These are phyloP conservation scores for Gyromitra esculenta DNA, from an alignment of 2,329 filamentous ascomycete genomes.

Conservation along the genomic window DNA sequence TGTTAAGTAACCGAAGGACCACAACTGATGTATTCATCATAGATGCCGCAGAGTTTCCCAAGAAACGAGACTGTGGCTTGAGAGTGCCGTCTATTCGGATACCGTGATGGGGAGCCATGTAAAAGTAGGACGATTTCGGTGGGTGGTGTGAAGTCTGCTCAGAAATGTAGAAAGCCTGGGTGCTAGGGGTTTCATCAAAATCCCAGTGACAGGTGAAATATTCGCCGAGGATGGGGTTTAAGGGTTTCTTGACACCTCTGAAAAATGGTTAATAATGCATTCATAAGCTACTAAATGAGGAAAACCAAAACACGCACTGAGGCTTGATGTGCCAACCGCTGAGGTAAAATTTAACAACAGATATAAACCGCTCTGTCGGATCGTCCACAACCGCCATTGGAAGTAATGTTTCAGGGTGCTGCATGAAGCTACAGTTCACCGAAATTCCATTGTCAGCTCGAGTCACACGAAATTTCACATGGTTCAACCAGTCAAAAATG, in stretches of 20 bases:
- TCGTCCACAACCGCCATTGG: conserved; percentile 88
- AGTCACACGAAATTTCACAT: conserved; percentile 19
- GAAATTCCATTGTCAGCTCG: conserved; percentile 29
- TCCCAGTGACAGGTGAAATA: conserved; percentile 97
- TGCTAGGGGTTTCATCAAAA: conserved; percentile 73
- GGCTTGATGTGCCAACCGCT: conserved; percentile 99
- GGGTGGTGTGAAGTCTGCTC: conserved; percentile 99
- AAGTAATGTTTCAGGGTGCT: conserved; percentile 93
- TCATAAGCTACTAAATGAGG: conserved; percentile 38
- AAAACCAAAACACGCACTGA: conserved; percentile 67
- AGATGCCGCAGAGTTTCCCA: conserved; percentile 96
- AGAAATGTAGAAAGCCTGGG: conserved; percentile 91
- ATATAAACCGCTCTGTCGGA: conserved; percentile 86
- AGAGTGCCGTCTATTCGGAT: conserved; percentile 95
- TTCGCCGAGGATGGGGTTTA: conserved; percentile 96
- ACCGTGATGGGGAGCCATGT: conserved; percentile 91
- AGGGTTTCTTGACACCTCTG: conserved; percentile 95
- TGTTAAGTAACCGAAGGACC: conserved; percentile 82
- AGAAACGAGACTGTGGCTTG: conserved; percentile 92
- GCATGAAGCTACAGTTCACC: conserved; percentile 82
- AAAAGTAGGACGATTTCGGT: conserved; percentile 99
- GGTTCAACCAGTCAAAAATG: background rate
- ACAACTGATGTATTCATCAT: conserved; percentile 94
- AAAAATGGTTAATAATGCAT: conserved; percentile 43
- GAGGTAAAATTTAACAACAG: conserved; percentile 96